Evolutionary conservation across 192 early-diverging fungal genomes (phyloP).

Genomic region (Coemansia sp.): DNA sequence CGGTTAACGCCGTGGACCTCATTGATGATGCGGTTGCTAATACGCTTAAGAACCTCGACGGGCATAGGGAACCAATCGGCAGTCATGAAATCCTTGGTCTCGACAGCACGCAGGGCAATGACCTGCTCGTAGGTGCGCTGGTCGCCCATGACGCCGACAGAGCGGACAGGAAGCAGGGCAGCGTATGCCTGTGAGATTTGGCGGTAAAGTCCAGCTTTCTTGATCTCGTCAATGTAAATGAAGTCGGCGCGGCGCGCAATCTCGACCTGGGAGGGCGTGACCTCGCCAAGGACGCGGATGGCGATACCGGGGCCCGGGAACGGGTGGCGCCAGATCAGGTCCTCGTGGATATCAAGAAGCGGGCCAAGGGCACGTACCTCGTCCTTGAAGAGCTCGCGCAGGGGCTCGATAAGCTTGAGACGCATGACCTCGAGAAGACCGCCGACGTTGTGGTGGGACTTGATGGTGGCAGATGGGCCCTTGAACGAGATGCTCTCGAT

Average conservation of each 20-base stretch:
- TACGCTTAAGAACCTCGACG: slow-evolving; percentile 82
- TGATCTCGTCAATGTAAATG: slow-evolving; percentile 99
- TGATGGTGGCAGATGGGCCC: slow-evolving; percentile 97
- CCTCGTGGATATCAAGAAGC: slow-evolving; percentile 86
- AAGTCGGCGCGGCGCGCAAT: slow-evolving; percentile 94
- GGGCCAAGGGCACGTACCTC: slow-evolving; percentile 97
- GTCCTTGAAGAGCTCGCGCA: slow-evolving; percentile 98
- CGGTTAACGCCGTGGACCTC: slow-evolving; percentile 98
- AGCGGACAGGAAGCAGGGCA: slow-evolving; percentile 88
- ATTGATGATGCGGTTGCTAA: slow-evolving; percentile 95
- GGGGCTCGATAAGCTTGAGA: slow-evolving; percentile 95
- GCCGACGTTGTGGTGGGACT: slow-evolving; percentile 99
- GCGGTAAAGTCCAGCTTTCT: slow-evolving; percentile 94
- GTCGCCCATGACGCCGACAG: slow-evolving; percentile 99
- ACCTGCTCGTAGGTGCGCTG: slow-evolving; percentile 98
- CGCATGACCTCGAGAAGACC: slow-evolving; percentile 97
- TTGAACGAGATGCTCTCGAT: slow-evolving; percentile 99
- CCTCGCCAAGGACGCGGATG: slow-evolving; percentile 96
- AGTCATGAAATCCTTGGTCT: slow-evolving; percentile 98
- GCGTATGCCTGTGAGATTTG: slow-evolving; percentile 98
- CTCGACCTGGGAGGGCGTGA: slow-evolving; percentile 87
- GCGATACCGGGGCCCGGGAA: slow-evolving; percentile 99
- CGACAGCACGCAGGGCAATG: slow-evolving; percentile 94
- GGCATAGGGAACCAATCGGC: slow-evolving; percentile 95
- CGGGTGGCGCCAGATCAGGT: slow-evolving; percentile 97